Evolutionary conservation across 177 flowering plant species (phyloP).

Genomic region (Vitis hybrid): DNA sequence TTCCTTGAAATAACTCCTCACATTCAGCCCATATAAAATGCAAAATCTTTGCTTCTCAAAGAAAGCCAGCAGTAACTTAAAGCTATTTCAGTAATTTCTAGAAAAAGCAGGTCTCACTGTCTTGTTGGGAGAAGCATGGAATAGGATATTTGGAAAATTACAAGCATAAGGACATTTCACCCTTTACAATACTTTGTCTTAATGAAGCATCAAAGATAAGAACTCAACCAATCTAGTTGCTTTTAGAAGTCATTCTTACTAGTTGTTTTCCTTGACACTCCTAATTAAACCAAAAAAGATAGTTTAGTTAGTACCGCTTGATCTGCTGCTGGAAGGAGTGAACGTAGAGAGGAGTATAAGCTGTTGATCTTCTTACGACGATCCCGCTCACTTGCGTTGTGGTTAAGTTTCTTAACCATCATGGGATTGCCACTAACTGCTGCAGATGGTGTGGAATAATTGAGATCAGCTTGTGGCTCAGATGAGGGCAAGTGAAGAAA

Average conservation of each 20-base stretch:
- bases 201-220: too few relatives aligned
- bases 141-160: not conserved
- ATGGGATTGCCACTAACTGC: not conserved
- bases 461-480: not conserved
- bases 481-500: slow-evolving; percentile 10
- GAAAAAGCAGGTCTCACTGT: too few relatives aligned
- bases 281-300: too few relatives aligned
- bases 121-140: not conserved
- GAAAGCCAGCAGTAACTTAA: too few relatives aligned
- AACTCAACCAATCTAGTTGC: too few relatives aligned
- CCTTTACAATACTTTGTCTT: too few relatives aligned
- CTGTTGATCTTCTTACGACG: slow-evolving; percentile 56
- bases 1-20: too few relatives aligned
- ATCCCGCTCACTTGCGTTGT: slow-evolving; percentile 71
- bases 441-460: not conserved
- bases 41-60: too few relatives aligned
- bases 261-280: too few relatives aligned
- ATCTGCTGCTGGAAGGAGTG: slow-evolving; percentile 51
- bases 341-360: slow-evolving; percentile 52
- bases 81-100: too few relatives aligned
- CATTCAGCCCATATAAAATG: too few relatives aligned
- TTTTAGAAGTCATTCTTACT: too few relatives aligned
- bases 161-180: not conserved
- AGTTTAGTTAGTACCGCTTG: slow-evolving; percentile 33
- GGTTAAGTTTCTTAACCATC: slow-evolving; percentile 49